Evolutionary conservation across 2,329 filamentous ascomycete genomes (phyloP), one percentile per base, ranked within the genome.

Genomic region (Aspergillus pseudoviridinutans): DNA sequence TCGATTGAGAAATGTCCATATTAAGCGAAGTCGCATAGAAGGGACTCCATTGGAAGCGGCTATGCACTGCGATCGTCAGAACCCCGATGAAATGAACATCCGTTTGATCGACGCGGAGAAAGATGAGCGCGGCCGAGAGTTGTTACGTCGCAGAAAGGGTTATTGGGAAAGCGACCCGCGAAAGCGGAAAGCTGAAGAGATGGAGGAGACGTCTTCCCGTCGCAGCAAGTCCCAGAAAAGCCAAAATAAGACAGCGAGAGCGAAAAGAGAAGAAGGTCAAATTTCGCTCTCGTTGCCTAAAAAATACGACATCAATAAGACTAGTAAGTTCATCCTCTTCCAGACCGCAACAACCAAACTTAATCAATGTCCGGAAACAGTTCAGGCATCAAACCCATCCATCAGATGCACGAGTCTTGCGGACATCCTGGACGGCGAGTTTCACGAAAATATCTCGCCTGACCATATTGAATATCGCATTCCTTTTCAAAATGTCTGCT

Each of bases 401-500:
- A 70, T 78, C 6, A 70, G 70, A 8, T 42, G 69, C 54, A 74
- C 68, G 29, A 66, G 74, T 0, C 63, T 85, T 20, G 68, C 75
- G 17, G 76, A 80, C 17, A 84, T 87, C 47, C 60, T 84, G 24
- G 71, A 80, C 55, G 76, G 76, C 32, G 66, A 77, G 61, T 71
- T 65, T 29, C 75, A 84, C 61, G 68, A 78, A 49, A 79, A 79
- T 20, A 74, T 73, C 29, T 74, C 81, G 1, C 73, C 80, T 7
- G 74, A 70, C 1, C 78, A 77, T 3, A 69, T 76, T n/a, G 61
- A 71, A 24, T 79, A 79, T 57, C 69, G 66, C 2, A 67, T 92
- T 0, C 90, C 92, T 0, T 96, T 96, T 66, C 80, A 86, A 56
- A 91, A 92, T 67, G 77, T 82, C 56, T 89, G 85, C 46, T 92